Evolutionary conservation across 345 rosid genomes (phyloP).

Genomic region (Theobroma cacao): DNA sequence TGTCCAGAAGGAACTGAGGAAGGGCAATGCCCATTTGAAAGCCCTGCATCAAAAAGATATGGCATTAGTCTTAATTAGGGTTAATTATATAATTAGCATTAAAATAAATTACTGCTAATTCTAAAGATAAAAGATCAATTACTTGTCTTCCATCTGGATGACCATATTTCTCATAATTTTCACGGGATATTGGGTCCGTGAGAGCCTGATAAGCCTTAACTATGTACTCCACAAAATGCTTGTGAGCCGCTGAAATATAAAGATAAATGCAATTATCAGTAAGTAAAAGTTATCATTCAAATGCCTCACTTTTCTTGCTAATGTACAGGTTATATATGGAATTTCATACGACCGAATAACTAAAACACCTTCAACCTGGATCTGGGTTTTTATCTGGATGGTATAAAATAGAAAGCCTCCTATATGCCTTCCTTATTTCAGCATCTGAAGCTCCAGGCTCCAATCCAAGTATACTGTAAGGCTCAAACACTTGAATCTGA

Average conservation of each 20-base stretch:
- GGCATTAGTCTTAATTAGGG: conserved; percentile 14
- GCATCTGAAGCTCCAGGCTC: conserved; percentile 80
- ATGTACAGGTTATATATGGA: not conserved
- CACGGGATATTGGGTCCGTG: conserved; percentile 88
- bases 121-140: conserved; percentile 16
- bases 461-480: conserved; percentile 78
- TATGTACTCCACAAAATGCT: conserved; percentile 81
- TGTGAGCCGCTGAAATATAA: conserved; percentile 67
- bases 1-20: conserved; percentile 87
- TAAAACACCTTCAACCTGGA: conserved; percentile 71
- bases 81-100: not conserved
- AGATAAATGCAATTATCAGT: conserved; percentile 11
- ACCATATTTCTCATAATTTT: conserved; percentile 97
- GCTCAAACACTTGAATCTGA: conserved; percentile 91
- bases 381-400: conserved; percentile 99
- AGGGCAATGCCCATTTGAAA: conserved; percentile 99
- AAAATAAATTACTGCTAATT: not conserved
- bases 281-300: conserved; percentile 8
- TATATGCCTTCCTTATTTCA: conserved; percentile 85
- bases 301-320: conserved; percentile 1
- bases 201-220: conserved; percentile 97
- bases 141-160: conserved; percentile 99
- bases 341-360: conserved; percentile 13
- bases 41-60: conserved; percentile 51
- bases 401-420: conserved; percentile 83